phyloP scores from a whole-genome alignment of 2,329 filamentous ascomycete genomes.

The Talaromyces sp. region DNA sequence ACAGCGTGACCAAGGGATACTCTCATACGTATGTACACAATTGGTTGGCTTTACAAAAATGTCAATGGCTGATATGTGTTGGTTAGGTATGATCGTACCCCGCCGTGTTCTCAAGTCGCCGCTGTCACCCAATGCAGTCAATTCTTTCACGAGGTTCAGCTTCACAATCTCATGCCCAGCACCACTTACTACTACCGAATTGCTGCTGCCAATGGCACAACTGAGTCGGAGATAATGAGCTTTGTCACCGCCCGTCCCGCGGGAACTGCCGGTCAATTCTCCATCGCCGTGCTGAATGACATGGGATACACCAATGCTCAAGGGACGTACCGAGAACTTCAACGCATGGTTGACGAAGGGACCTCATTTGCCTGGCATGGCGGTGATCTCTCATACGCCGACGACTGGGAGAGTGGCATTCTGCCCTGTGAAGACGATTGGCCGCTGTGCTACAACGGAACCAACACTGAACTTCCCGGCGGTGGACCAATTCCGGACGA shows the following conservation, averaged over 20 bases:
- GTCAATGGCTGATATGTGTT: not conserved
- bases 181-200: constrained; percentile 50
- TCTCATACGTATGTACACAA: constrained; percentile 32
- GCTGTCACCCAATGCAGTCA: constrained; percentile 45
- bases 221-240: constrained; percentile 39
- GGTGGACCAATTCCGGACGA: constrained; percentile 31
- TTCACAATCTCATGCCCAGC: constrained; percentile 35
- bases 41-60: too few species aligned
- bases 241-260: constrained; percentile 44
- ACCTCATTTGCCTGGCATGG: constrained; percentile 48
- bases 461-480: constrained; percentile 34
- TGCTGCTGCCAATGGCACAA: constrained; percentile 45
- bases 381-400: constrained; percentile 47
- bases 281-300: constrained; percentile 45
- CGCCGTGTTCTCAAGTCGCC: constrained; percentile 42
- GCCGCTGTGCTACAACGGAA: constrained; percentile 50
- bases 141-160: constrained; percentile 47
- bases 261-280: constrained; percentile 39
- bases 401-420: constrained; percentile 49
- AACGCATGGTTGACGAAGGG: constrained; percentile 37
- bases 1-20: constrained; percentile 31
- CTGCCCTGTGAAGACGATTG: constrained; percentile 43
- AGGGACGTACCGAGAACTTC: constrained; percentile 43
- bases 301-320: constrained; percentile 51
- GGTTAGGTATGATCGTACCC: constrained; percentile 37